Evolutionary conservation across 495 filamentous ascomycete genomes (phyloP).

Genomic region (Niebla homalea): DNA sequence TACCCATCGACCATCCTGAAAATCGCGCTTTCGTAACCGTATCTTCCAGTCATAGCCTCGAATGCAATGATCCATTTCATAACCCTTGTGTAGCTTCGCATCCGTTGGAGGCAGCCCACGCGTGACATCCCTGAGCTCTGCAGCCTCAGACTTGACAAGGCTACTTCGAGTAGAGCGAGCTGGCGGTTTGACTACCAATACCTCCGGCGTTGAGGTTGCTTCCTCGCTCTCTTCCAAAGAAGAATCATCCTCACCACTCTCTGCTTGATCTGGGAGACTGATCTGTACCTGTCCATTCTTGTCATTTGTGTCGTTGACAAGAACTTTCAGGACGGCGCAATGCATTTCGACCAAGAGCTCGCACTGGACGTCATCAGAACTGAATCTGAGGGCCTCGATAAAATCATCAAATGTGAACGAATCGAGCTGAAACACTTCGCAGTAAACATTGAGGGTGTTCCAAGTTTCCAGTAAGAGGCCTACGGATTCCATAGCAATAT

Average conservation of each 20-base stretch:
- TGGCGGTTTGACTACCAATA: conserved; percentile 42
- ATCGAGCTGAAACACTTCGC: conserved; percentile 81
- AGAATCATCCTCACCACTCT: conserved; percentile 43
- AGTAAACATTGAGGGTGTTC: conserved; percentile 94
- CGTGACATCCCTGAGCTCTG: conserved; percentile 39
- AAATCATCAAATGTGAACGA: conserved; percentile 98
- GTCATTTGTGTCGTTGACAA: conserved; percentile 62
- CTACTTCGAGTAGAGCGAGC: conserved; percentile 73
- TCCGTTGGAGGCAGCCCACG: conserved; percentile 22
- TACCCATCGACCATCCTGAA: conserved; percentile 84
- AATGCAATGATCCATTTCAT: conserved; percentile 49
- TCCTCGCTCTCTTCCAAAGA: conserved; percentile 34
- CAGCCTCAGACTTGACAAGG: conserved; percentile 65
- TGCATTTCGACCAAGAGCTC: conserved; percentile 84
- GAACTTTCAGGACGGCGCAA: conserved; percentile 76
- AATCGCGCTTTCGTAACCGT: conserved; percentile 67
- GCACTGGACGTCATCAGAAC: conserved; percentile 64
- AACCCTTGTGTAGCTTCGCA: conserved; percentile 54
- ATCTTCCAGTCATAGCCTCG: conserved; percentile 66
- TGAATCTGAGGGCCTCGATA: conserved; percentile 71
- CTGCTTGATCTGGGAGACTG: conserved; percentile 60
- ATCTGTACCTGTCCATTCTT: conserved; percentile 64
- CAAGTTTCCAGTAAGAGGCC: conserved; percentile 76
- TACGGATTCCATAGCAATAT: conserved; percentile 65
- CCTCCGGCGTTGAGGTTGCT: conserved; percentile 46